Conservation (phyloP, 2,329 filamentous ascomycete genomes). For the Exophiala sideris region DNA sequence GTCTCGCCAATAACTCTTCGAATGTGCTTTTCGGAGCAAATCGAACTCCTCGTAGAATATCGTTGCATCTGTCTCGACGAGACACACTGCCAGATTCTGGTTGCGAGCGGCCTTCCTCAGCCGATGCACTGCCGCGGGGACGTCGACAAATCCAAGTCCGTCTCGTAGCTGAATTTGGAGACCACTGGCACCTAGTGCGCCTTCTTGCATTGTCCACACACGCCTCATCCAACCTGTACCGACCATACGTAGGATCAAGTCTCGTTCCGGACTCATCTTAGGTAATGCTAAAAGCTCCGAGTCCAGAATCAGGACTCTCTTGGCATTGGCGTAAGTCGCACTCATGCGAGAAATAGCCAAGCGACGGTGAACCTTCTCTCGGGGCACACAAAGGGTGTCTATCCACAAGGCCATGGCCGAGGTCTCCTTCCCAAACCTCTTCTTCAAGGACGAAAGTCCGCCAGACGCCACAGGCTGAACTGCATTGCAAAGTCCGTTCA, state of each 20-base stretch:
- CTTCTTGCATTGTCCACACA: constrained; percentile 44
- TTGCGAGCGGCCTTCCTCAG: background rate
- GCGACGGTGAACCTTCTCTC: constrained; percentile 4
- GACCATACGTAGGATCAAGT: constrained; percentile 34
- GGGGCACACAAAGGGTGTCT: constrained; percentile 29
- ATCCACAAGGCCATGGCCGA: constrained; percentile 23
- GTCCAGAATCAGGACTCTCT: constrained; percentile 36
- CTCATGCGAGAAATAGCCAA: constrained; percentile 36
- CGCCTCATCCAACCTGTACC: constrained; percentile 40
- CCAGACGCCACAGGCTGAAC: constrained; percentile 1
- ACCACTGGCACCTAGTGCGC: constrained; percentile 10
- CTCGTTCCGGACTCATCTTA: constrained; percentile 16
- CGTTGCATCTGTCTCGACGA: constrained; percentile 3
- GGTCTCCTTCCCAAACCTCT: background rate
- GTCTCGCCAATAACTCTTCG: constrained; percentile 9
- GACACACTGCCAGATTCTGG: background rate
- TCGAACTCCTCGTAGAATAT: constrained; percentile 9
- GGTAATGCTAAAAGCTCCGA: constrained; percentile 30
- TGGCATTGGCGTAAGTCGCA: constrained; percentile 34
- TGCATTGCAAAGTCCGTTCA: constrained; percentile 28
- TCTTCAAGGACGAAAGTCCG: background rate
- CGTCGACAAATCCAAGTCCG: background rate
- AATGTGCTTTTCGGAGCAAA: constrained; percentile 4
- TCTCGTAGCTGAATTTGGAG: constrained; percentile 6
- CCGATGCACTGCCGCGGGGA: background rate